Percentiles rank a stretch among this genome's conserved stretches.
These are phyloP conservation scores for Fulvia fulva DNA, from an alignment of 2,329 filamentous ascomycete species.

Conservation along the genomic window DNA sequence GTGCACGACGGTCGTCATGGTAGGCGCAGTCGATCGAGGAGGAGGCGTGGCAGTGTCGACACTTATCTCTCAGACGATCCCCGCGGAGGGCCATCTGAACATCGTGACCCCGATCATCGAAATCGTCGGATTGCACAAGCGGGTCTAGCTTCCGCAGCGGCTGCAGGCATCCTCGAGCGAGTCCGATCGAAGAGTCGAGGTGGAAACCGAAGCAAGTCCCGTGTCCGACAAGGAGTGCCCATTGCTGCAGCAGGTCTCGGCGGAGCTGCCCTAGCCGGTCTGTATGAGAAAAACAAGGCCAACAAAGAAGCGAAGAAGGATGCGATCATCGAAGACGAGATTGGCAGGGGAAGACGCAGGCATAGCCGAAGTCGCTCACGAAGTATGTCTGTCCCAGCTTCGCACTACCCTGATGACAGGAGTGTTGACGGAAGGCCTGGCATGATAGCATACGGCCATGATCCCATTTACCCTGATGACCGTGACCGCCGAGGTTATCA, in stretches of 20 bases:
- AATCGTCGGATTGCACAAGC: constrained; percentile 59
- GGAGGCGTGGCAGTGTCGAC: constrained; percentile 39
- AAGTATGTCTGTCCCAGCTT: constrained; percentile 42
- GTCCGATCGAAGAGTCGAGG: constrained; percentile 57
- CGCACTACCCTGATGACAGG: constrained; percentile 36
- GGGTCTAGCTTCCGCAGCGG: constrained; percentile 59
- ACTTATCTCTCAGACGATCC: constrained; percentile 23
- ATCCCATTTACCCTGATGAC: constrained; percentile 56
- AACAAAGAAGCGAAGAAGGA: constrained; percentile 54
- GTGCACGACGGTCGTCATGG: constrained; percentile 37
- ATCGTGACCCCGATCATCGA: constrained; percentile 47
- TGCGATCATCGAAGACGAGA: constrained; percentile 35
- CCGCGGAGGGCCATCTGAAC: constrained; percentile 7
- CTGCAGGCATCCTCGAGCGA: constrained; percentile 57
- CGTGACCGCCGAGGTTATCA: constrained; percentile 37
- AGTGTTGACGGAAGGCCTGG: constrained; percentile 46
- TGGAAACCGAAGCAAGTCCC: constrained; percentile 51
- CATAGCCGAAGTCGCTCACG: constrained; percentile 34
- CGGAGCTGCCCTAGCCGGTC: constrained; percentile 57
- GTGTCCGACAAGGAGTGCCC: constrained; percentile 54
- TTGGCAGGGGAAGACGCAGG: constrained; percentile 25
- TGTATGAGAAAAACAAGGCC: constrained; percentile 61
- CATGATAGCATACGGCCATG: constrained; percentile 62
- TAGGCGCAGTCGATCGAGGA: constrained; percentile 43
- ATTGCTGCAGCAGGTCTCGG: constrained; percentile 59